Percentiles rank a stretch among this genome's conserved stretches.
These are phyloP conservation scores for Chenopodium quinoa DNA, from an alignment of 148 eudicot genomes.

Conservation along the genomic window DNA sequence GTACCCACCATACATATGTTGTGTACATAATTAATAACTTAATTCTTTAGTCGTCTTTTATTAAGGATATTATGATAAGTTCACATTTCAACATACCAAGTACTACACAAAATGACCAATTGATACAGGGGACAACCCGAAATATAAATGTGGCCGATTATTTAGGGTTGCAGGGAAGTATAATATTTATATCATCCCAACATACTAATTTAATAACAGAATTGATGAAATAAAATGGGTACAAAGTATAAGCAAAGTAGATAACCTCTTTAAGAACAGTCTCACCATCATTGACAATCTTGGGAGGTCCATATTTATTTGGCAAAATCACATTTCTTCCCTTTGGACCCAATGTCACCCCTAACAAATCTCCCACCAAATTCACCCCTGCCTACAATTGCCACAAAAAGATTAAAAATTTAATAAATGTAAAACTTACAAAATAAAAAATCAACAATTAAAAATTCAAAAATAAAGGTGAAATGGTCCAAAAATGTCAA, in stretches of 20 bases:
- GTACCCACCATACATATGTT: too few species aligned
- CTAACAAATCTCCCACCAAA: conserved; percentile 79
- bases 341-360: conserved; percentile 93
- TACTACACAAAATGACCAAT: not conserved
- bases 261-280: conserved; percentile 86
- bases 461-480: not conserved
- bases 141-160: not conserved
- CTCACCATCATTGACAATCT: conserved; percentile 96
- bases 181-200: too few species aligned
- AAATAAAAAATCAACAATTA: too few species aligned
- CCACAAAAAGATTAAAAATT: not conserved
- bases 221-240: not conserved
- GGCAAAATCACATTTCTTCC: conserved; percentile 92
- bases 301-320: conserved; percentile 95
- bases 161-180: not conserved
- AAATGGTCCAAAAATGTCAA: not conserved
- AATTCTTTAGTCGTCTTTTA: too few species aligned
- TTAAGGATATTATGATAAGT: too few species aligned
- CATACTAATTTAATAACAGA: not conserved
- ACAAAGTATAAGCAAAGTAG: not conserved
- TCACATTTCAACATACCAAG: too few species aligned
- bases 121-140: not conserved
- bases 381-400: conserved; percentile 74
- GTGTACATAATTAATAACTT: too few species aligned
- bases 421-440: not conserved